phyloP scores from a whole-genome alignment of 345 rosid species.

The Capsella bursapastoris region DNA sequence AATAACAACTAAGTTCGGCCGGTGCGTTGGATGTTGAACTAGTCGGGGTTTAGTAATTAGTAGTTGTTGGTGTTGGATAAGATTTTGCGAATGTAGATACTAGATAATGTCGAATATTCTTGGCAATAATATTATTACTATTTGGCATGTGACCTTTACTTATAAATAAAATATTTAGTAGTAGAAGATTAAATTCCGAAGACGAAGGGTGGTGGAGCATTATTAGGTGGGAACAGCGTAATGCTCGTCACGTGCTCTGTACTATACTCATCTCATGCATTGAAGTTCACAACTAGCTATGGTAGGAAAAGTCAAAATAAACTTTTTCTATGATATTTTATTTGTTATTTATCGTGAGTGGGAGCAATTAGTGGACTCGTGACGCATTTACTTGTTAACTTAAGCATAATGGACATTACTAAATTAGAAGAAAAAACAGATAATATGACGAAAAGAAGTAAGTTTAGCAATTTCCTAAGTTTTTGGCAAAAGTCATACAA shows the following conservation, averaged over 20 bases:
- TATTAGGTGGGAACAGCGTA: constrained; percentile 36
- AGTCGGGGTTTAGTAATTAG: constrained; percentile 10
- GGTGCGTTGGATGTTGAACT: background rate
- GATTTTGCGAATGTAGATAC: background rate
- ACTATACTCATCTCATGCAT: constrained; percentile 14
- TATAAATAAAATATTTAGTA: no score
- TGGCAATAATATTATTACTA: background rate
- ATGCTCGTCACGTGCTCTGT: constrained; percentile 34
- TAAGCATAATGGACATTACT: constrained; percentile 5
- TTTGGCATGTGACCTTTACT: constrained; percentile 21
- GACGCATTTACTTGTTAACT: background rate
- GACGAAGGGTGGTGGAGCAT: constrained; percentile 31
- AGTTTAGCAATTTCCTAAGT: background rate
- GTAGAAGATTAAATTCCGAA: constrained; percentile 4
- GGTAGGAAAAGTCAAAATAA: constrained; percentile 20
- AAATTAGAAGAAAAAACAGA: background rate
- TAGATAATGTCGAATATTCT: constrained; percentile 26
- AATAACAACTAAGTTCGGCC: background rate
- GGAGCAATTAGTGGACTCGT: constrained; percentile 20
- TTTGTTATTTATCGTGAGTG: constrained; percentile 10
- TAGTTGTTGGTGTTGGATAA: constrained; percentile 13
- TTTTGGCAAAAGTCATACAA: constrained; percentile 20
- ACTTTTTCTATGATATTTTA: constrained; percentile 4
- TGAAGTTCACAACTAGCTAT: background rate
- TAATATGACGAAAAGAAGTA: constrained; percentile 13